Evolutionary conservation across 257 asterid genomes (phyloP).

Genomic region (Ajuga chamaepitys): DNA sequence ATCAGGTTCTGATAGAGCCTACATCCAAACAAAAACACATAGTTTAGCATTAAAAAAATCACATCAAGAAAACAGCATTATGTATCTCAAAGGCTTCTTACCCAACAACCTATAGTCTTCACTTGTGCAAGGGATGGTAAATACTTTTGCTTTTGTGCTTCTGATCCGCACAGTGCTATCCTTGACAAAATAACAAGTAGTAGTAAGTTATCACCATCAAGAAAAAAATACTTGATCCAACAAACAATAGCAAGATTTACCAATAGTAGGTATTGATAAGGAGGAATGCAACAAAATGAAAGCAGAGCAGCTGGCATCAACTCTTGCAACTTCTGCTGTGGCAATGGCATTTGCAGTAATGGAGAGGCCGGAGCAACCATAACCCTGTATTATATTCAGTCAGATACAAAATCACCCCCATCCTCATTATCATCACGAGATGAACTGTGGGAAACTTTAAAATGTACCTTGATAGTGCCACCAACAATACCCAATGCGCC

Average conservation of each 20-base stretch:
- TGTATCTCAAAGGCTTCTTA: constrained; percentile 28
- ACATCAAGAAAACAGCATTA: background rate
- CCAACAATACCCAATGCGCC: constrained; percentile 73
- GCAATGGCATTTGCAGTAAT: constrained; percentile 80
- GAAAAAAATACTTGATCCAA: background rate
- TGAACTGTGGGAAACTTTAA: background rate
- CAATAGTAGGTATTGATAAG: constrained; percentile 89
- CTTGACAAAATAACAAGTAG: constrained; percentile 24
- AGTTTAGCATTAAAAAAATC: background rate
- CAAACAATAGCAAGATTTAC: constrained; percentile 29
- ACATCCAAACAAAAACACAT: constrained; percentile 17
- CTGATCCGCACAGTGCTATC: constrained; percentile 85
- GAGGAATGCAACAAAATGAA: constrained; percentile 89
- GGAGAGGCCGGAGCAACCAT: constrained; percentile 86
- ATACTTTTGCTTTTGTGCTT: constrained; percentile 75
- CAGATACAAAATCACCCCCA: constrained; percentile 3
- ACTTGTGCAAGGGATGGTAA: constrained; percentile 83
- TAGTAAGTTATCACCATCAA: constrained; percentile 10
- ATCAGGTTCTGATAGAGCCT: constrained; percentile 96
- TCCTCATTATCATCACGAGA: background rate
- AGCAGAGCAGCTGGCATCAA: constrained; percentile 93
- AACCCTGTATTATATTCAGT: constrained; percentile 47
- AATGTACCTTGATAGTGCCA: constrained; percentile 79
- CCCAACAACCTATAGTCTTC: constrained; percentile 81
- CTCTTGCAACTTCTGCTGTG: constrained; percentile 80